Evolutionary conservation across 805 yeast species (phyloP), one percentile per base, ranked within the genome.

Genomic region (Metschnikowia gruessii): DNA sequence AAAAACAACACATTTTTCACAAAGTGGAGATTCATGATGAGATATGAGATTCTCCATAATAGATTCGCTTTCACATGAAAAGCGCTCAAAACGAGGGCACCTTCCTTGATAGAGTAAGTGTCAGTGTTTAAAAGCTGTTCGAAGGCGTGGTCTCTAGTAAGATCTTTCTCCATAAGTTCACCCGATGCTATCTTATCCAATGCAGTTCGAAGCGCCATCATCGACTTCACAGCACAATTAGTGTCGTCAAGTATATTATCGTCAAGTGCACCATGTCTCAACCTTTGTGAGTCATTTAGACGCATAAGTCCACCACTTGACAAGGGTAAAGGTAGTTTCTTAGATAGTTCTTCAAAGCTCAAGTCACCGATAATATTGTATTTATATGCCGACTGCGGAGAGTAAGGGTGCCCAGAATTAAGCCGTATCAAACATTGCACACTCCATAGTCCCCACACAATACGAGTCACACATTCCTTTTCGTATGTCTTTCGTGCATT

Each of bases 1-100:
- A 76, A 70, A 29, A 69, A 46, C 32, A 76, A 57, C 37, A 74
- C 54, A 6, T 60, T 59, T 7, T 61, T 53, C 34, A 76, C 62
- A 16, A 51, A 47, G 24, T 42, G 40, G n/a, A 43, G 41, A 26
- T 49, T 40, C 18, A 52, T 53, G n/a, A 68, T 47, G 2, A 63
- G 37, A 32, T 53, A 57, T 0, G 70, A 59, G 9, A 61, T 46
- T 9, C 63, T 58, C 40, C 63, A 50, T 17, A 69, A 52, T 30
- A 74, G 60, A 9, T 58, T 48, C 2, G 76, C 56, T 29, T 63
- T 58, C 6, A 75, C 54, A 41, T 57, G 55, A 15, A 67, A 62
- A 5, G 67, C 56, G 49, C 72, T 69, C 31, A 77, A 52, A 4
- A 69, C 52, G 3, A 72, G 54, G 37, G 62, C 51, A 28, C 56